Evolutionary conservation across 352 stramenopile genomes (phyloP).

Genomic region (Aphanomyces stellatus): DNA sequence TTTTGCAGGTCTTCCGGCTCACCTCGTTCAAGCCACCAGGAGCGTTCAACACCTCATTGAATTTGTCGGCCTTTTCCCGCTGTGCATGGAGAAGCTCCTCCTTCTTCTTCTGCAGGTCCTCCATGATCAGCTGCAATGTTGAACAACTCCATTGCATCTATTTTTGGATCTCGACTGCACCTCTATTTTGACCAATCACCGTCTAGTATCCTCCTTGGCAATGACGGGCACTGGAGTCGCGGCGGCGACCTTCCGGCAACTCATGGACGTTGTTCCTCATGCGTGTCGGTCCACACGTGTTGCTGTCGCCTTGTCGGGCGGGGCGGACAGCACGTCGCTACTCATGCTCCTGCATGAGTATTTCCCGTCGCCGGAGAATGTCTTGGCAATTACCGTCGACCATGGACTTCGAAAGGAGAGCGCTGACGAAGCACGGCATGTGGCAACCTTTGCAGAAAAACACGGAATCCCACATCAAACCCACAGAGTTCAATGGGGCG

Average conservation of each 20-base stretch:
- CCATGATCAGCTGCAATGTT: constrained; percentile 19
- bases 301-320: constrained; percentile 64
- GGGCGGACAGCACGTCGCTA: constrained; percentile 74
- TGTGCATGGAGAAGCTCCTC: constrained; percentile 61
- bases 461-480: constrained; percentile 42
- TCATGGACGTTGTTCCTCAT: background rate
- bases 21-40: constrained; percentile 61
- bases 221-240: background rate
- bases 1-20: constrained; percentile 71
- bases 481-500: background rate
- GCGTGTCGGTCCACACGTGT: background rate
- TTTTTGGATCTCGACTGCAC: background rate
- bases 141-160: background rate
- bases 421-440: constrained; percentile 40
- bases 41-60: constrained; percentile 48
- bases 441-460: constrained; percentile 29
- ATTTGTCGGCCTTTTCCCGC: constrained; percentile 46
- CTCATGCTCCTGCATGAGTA: constrained; percentile 65
- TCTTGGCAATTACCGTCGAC: constrained; percentile 76
- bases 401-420: constrained; percentile 62
- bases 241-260: background rate
- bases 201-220: too few relatives aligned
- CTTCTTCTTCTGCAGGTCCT: constrained; percentile 71
- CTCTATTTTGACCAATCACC: background rate
- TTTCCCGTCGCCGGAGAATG: constrained; percentile 26